Evolutionary conservation across 1,284 basidiomycete species (phyloP), one percentile per base, ranked within the genome.

Genomic region (Hemileccinum hortonii): DNA sequence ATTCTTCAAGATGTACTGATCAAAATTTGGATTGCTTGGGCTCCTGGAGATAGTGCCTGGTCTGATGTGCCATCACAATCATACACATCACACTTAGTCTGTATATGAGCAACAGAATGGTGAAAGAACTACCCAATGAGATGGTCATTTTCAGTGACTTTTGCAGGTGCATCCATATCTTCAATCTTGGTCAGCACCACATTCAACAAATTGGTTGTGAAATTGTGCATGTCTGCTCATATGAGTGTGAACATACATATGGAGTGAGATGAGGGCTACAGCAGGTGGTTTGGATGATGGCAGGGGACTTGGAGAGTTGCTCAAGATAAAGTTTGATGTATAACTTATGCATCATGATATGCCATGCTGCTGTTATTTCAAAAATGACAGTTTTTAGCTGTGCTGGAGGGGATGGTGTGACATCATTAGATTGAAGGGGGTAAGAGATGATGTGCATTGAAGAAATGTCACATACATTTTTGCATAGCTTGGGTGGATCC

Each of bases 141-240:
- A 72, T 97, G 92, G 69, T 99, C 96, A 65, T 99, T 99, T 70
- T 98, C 95, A 0, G 97, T 93, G 26, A 98, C 83, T 75, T 97
- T 97, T 68, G 98, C 92, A 0, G 96, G 87, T 1, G 92, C 90
- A 1, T 79, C 79, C n/a, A 86, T 90, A 37, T 78, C 75, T 67
- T 94, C 90, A 48, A 98, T 90, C 68, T 91, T 94, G 39, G 73
- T 72, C 59, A 99, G 81, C 4, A 98, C 75, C 3, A 87, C 87
- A 64, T 87, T 79, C 36, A 99, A 72, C 53, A 98, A 80, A 43
- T 80, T 77, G 21, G 85, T 80, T 4, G 94, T 90, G 60, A 90
- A 84, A 3, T 92, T 90, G 49, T 87, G 86, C 22, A 98, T 83
- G 66, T 99, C 96, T 15, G 82, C 82, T 63, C 58, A 92, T 94